Evolutionary conservation across 148 eudicot genomes (phyloP).

Genomic region (Rhododendron kiyosumense): DNA sequence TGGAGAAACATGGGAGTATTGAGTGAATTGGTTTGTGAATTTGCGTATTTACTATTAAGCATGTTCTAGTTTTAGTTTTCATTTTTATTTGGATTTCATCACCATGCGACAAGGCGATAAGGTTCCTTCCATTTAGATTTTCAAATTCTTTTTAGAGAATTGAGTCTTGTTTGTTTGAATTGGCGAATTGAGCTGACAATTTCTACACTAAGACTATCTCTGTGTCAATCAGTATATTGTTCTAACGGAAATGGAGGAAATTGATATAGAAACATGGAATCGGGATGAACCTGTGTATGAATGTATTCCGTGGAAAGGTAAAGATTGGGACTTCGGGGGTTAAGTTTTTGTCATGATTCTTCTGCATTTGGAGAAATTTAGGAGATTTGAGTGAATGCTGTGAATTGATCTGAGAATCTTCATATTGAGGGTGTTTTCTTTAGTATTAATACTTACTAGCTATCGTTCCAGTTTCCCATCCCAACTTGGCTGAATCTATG

Average conservation of each 20-base stretch:
- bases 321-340: no score
- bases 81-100: background rate
- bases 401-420: background rate
- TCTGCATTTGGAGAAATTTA: no score
- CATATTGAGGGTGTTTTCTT: background rate
- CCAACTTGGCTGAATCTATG: background rate
- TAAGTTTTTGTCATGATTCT: no score
- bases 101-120: background rate
- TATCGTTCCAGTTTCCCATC: background rate
- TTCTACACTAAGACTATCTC: background rate
- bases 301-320: background rate
- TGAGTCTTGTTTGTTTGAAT: background rate
- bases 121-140: background rate
- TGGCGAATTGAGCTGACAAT: background rate
- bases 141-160: background rate
- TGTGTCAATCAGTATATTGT: conserved; percentile 6
- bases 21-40: background rate
- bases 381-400: background rate
- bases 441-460: background rate
- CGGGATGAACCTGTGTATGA: background rate
- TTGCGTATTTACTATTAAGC: background rate
- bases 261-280: background rate
- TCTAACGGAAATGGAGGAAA: conserved; percentile 17
- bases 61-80: background rate
- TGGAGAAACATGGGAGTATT: background rate